Conservation (phyloP, 331 rosid species). For the Acacia pycnantha region DNA sequence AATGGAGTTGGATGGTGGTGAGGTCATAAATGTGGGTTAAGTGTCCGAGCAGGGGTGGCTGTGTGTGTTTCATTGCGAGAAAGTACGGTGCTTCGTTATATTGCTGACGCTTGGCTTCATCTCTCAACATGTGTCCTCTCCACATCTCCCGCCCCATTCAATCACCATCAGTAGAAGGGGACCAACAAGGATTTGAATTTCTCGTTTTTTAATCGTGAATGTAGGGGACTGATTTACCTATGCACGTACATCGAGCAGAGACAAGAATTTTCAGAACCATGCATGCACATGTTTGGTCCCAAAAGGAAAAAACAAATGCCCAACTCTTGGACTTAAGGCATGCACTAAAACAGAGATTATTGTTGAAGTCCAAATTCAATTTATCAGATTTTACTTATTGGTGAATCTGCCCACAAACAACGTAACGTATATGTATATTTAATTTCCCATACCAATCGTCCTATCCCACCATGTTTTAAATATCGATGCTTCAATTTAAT, state of each 20-base stretch:
- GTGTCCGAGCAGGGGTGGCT: slow-evolving; percentile 6
- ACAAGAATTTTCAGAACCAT: neutral
- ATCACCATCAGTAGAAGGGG: neutral
- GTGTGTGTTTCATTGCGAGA: neutral
- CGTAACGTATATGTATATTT: slow-evolving; percentile 29
- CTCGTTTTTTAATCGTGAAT: neutral
- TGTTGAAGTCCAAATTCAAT: neutral
- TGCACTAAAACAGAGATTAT: too few relatives aligned
- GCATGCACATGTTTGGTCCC: neutral
- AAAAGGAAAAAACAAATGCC: neutral
- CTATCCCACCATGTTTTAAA: neutral
- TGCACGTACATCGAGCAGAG: neutral
- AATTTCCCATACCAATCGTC: slow-evolving; percentile 6
- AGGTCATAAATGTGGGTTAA: slow-evolving; percentile 15
- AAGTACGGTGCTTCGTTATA: neutral
- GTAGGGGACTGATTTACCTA: neutral
- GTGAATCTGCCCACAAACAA: slow-evolving; percentile 7
- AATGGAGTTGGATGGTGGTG: neutral
- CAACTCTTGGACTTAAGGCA: neutral
- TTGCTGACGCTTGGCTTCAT: slow-evolving; percentile 20
- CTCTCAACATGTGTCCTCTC: slow-evolving; percentile 6
- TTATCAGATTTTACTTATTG: slow-evolving; percentile 7
- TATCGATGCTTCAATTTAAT: neutral
- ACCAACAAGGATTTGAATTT: neutral
- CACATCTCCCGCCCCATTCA: neutral